phyloP scores from a whole-genome alignment of 176 grass and related monocot genomes.

The Saccharum spontaneum region DNA sequence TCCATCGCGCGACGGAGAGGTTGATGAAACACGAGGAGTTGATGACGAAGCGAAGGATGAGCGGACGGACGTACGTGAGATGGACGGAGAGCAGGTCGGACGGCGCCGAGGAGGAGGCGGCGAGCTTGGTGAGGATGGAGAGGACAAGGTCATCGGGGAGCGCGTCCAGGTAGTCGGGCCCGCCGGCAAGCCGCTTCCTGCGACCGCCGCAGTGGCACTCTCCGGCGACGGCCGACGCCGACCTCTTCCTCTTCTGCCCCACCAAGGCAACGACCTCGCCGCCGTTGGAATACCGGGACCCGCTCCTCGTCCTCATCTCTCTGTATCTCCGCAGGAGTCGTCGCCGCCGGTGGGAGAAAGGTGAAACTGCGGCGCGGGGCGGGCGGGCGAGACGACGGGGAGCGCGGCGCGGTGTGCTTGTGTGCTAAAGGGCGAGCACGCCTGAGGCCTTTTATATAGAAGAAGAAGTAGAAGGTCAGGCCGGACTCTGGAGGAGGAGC shows the following conservation, averaged over 20 bases:
- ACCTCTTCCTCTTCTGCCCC: conserved; percentile 6
- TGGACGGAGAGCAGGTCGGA: conserved; percentile 61
- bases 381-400: neutral
- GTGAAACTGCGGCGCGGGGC: neutral
- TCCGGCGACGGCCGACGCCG: conserved; percentile 10
- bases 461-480: neutral
- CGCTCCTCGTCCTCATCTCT: conserved; percentile 61
- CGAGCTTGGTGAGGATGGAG: conserved; percentile 57
- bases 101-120: conserved; percentile 46
- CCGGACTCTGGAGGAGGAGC: neutral
- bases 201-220: neutral
- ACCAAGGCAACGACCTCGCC: neutral
- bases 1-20: no score
- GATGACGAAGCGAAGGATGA: neutral
- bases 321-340: neutral
- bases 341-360: neutral
- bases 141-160: conserved; percentile 82
- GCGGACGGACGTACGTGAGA: conserved; percentile 40
- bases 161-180: conserved; percentile 45
- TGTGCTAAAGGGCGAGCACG: conserved; percentile 17
- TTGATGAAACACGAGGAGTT: neutral
- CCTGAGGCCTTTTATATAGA: conserved; percentile 18
- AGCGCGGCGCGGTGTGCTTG: neutral
- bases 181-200: conserved; percentile 1
- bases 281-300: conserved; percentile 34